Conservation (phyloP, 83 land plant species). For the Thuja plicata region DNA sequence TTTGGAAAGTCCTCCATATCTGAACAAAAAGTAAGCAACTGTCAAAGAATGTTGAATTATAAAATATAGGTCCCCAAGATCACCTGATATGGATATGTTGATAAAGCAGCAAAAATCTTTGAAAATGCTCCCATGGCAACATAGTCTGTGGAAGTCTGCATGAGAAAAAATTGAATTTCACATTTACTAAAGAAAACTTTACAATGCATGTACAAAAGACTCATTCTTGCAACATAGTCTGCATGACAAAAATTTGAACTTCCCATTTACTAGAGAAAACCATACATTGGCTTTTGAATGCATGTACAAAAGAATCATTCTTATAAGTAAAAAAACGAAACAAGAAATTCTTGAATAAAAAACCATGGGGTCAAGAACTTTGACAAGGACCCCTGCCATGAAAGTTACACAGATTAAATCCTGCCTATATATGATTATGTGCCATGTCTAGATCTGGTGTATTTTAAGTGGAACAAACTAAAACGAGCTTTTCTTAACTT, state of each 20-base stretch:
- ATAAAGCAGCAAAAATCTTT: constrained; percentile 11
- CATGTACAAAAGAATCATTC: too few species aligned
- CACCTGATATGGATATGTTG: constrained; percentile 15
- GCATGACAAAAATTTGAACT: too few species aligned
- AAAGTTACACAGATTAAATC: neutral
- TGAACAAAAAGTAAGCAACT: neutral
- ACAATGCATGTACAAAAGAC: neutral
- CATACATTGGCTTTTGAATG: too few species aligned
- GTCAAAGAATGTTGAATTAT: neutral
- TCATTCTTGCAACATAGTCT: neutral
- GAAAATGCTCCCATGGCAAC: constrained; percentile 13
- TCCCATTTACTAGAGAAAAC: too few species aligned
- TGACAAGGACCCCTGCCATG: neutral
- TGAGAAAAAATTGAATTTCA: neutral
- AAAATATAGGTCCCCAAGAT: neutral
- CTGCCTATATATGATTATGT: neutral
- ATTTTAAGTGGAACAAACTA: neutral
- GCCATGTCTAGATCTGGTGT: neutral
- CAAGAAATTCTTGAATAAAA: neutral
- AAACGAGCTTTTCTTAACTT: neutral
- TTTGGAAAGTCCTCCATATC: neutral
- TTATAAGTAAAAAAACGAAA: neutral
- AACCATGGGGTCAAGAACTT: neutral
- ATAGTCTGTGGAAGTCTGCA: constrained; percentile 13
- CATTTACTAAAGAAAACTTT: neutral